phyloP scores from a whole-genome alignment of 257 asterid genomes.

The Salvia splendens region DNA sequence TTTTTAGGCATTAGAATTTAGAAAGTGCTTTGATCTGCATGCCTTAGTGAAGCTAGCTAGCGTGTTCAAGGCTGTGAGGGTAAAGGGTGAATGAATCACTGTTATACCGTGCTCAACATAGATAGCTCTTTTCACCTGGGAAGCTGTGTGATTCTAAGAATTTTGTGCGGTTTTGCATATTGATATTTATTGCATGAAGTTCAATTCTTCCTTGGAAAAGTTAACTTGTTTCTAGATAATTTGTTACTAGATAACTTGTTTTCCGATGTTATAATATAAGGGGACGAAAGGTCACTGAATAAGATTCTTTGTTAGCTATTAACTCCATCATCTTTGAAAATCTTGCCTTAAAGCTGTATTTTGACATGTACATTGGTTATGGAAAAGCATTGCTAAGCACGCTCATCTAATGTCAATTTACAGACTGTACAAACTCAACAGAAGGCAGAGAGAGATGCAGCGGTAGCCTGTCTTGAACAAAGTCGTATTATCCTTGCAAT shows the following conservation, averaged over 20 bases:
- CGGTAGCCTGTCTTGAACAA: slow-evolving; percentile 86
- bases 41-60: neutral
- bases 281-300: neutral
- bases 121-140: slow-evolving; percentile 4
- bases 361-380: neutral
- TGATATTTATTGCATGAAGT: neutral
- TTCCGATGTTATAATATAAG: neutral
- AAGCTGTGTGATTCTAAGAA: slow-evolving; percentile 1
- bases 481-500: slow-evolving; percentile 86
- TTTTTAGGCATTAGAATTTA: slow-evolving; percentile 20
- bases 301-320: neutral
- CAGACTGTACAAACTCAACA: slow-evolving; percentile 89
- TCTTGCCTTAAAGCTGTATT: slow-evolving; percentile 5
- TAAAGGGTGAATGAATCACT: neutral
- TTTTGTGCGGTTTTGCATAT: neutral
- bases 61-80: too few relatives aligned
- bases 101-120: neutral
- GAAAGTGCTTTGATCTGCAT: neutral
- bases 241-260: neutral
- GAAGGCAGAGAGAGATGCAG: slow-evolving; percentile 87
- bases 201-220: neutral
- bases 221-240: neutral
- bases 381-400: neutral
- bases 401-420: slow-evolving; percentile 21
- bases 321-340: neutral